Conservation (phyloP, 805 yeast genomes). For the Wickerhamiella bombiphila region DNA sequence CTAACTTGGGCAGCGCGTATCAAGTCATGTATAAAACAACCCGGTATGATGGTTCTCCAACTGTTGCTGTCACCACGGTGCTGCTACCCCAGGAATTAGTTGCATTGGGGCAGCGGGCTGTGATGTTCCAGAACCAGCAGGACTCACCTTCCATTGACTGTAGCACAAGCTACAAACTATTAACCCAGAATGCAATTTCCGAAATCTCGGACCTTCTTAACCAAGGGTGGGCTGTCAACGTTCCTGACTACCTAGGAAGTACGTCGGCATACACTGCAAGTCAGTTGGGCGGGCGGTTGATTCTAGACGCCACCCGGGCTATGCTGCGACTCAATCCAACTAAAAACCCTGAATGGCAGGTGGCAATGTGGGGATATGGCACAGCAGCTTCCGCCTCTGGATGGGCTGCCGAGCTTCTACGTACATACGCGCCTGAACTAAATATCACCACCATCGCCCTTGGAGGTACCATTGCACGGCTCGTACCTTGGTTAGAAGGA, state of each 20-base stretch:
- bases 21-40: constrained; percentile 17
- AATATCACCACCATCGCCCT: constrained; percentile 14
- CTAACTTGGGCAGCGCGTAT: constrained; percentile 9
- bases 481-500: constrained; percentile 10
- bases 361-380: constrained; percentile 20
- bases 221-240: constrained; percentile 14
- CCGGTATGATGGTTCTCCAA: constrained; percentile 18
- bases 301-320: constrained; percentile 21
- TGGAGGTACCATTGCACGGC: constrained; percentile 16
- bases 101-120: constrained; percentile 7
- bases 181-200: constrained; percentile 7
- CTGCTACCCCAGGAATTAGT: constrained; percentile 13
- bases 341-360: constrained; percentile 4
- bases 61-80: constrained; percentile 20
- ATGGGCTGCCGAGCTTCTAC: constrained; percentile 16
- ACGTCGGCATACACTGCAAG: constrained; percentile 16
- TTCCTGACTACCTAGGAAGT: constrained; percentile 19
- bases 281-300: constrained; percentile 16
- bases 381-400: constrained; percentile 18
- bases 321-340: constrained; percentile 9
- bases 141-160: constrained; percentile 16
- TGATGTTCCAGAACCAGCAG: constrained; percentile 17
- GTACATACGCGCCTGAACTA: constrained; percentile 17
- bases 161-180: constrained; percentile 16
- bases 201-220: constrained; percentile 11